phyloP scores from a whole-genome alignment of 108 stramenopile species.

The Cyclotella kingstonii region DNA sequence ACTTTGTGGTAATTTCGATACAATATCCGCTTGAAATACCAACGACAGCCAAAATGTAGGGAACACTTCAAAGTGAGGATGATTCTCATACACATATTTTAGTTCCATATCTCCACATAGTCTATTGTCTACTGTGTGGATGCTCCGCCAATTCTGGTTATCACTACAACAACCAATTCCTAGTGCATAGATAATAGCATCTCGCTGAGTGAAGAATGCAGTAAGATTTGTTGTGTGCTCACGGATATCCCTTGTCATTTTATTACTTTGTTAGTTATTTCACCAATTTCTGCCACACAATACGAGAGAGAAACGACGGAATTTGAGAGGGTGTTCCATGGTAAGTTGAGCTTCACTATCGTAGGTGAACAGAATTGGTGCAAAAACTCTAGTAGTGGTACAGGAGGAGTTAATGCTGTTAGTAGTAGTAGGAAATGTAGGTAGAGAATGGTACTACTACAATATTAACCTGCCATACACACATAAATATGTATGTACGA shows the following conservation, averaged over 20 bases:
- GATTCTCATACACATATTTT: constrained; percentile 59
- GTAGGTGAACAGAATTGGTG: too few relatives aligned
- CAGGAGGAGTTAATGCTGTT: too few relatives aligned
- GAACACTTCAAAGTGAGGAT: constrained; percentile 55
- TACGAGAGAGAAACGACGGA: too few relatives aligned
- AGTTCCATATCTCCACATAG: constrained; percentile 32
- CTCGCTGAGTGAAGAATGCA: constrained; percentile 37
- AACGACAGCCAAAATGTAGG: constrained; percentile 64
- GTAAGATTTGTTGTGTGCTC: constrained; percentile 9
- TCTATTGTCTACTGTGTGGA: not conserved
- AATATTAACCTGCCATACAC: too few relatives aligned
- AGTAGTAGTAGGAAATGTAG: too few relatives aligned
- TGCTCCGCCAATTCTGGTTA: not conserved
- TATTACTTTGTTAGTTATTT: not conserved
- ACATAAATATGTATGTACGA: too few relatives aligned
- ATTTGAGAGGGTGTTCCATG: too few relatives aligned
- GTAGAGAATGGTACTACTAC: too few relatives aligned
- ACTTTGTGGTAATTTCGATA: not conserved
- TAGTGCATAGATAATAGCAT: constrained; percentile 69
- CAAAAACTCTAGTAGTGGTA: too few relatives aligned
- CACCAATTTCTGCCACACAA: not conserved
- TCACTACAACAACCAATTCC: constrained; percentile 68
- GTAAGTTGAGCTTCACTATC: too few relatives aligned
- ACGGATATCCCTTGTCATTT: not conserved
- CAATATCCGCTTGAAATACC: constrained; percentile 46